Evolutionary conservation across 768 basidiomycete species (phyloP).

Genomic region (Trametes sanguinea): DNA sequence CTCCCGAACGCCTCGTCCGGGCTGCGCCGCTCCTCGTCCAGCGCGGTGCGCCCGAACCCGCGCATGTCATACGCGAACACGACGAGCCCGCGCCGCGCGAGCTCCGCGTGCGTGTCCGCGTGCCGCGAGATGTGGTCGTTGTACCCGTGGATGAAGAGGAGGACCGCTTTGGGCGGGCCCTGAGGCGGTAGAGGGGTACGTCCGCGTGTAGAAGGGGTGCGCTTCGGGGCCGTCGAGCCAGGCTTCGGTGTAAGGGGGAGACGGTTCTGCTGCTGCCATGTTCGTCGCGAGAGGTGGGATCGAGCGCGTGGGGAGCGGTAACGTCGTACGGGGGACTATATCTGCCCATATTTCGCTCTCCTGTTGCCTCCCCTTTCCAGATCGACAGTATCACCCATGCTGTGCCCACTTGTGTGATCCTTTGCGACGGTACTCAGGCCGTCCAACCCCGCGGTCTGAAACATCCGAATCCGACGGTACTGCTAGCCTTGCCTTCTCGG

Average conservation of each 20-base stretch:
- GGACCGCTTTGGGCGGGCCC: constrained; percentile 45
- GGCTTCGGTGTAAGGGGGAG: constrained; percentile 36
- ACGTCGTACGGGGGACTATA: no score
- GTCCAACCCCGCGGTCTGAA: no score
- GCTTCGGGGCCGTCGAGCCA: constrained; percentile 62
- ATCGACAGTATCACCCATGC: no score
- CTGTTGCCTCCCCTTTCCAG: no score
- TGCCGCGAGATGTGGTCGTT: constrained; percentile 71
- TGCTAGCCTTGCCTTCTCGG: no score
- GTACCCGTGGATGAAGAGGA: constrained; percentile 77
- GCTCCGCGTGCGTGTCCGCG: constrained; percentile 56
- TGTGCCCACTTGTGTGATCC: no score
- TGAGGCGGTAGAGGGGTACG: constrained; percentile 43
- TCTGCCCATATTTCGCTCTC: no score
- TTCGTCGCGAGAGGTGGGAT: neutral
- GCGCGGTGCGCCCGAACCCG: constrained; percentile 72
- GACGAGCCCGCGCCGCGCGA: constrained; percentile 53
- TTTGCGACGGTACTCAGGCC: no score
- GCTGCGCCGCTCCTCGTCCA: constrained; percentile 55
- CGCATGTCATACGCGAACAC: constrained; percentile 77
- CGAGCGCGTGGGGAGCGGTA: no score
- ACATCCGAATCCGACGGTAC: no score
- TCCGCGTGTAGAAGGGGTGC: constrained; percentile 67
- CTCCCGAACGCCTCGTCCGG: constrained; percentile 58
- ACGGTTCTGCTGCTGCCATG: neutral